Evolutionary conservation across 2,329 filamentous ascomycete species (phyloP), one percentile per base, ranked within the genome.

Genomic region (Hymenoscyphus occultus): DNA sequence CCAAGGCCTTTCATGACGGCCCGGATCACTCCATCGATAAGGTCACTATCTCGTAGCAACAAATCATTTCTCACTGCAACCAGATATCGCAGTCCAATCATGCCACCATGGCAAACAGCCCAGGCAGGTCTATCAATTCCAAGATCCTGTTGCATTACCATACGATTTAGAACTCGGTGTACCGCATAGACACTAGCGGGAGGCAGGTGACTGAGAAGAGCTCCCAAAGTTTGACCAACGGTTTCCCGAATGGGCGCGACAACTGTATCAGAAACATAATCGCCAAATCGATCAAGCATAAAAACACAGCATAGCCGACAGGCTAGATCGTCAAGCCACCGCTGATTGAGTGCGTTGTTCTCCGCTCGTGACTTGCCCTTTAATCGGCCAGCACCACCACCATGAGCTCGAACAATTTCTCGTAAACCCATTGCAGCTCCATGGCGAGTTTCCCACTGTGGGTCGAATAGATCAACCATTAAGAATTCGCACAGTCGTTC

Each of bases 251-350:
- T 97, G 0, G 95, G 95, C 0, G 95, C 95, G 51, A 99, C 93
- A 0, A 96, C 96, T 62, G 92, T 99, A 77, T 99, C 95, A 5
- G 93, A 97, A 65, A 96, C 95, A 79, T 97, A 99, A 75, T 99
- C 95, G 64, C 93, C 96, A 75, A 99, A 99, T 62, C 93, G 89
- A 78, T 99, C 95, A 16, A 99, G 87, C 88, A 99, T 97, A 73
- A 99, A 89, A 61, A 99, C 93, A 75, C 92, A 97, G 77, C 93
- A 94, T 59, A 99, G 84, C 32, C 95, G 90, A 73, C 93, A 97
- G n/a, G 93, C 92, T 61, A 99, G 83, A 74, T 99, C 94, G 74
- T 98, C 91, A 22, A 99, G 85, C 93, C 93, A 99, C 74, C 83
- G 85, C 67, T 89, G 86, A 72, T 98, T 99, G 56, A 91, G 81